Conservation (phyloP, 805 yeast species). For the Sungouiozyma ichnusensis region DNA sequence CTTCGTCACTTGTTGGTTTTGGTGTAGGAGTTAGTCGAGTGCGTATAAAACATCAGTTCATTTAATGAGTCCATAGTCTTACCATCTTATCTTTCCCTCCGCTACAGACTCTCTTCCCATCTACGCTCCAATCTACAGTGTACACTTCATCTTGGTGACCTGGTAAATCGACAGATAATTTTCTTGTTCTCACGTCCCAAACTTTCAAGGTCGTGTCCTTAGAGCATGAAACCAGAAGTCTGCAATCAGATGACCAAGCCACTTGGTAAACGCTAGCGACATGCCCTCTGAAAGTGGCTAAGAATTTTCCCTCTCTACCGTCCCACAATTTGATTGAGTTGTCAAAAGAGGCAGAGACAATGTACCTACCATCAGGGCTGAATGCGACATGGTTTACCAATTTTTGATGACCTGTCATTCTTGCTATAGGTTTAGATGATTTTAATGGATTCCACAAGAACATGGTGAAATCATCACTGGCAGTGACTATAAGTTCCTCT, state of each 20-base stretch:
- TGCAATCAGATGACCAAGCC: slow-evolving; percentile 93
- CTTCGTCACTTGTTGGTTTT: too few species aligned
- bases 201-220: slow-evolving; percentile 94
- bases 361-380: slow-evolving; percentile 86
- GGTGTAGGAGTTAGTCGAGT: too few species aligned
- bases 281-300: slow-evolving; percentile 89
- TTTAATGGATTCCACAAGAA: slow-evolving; percentile 89
- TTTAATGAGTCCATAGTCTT: slow-evolving; percentile 77
- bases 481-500: slow-evolving; percentile 89
- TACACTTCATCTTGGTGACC: slow-evolving; percentile 94
- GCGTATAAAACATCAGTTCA: too few species aligned
- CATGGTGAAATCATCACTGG: slow-evolving; percentile 97
- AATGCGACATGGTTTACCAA: slow-evolving; percentile 91
- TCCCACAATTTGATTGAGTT: slow-evolving; percentile 95
- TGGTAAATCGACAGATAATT: slow-evolving; percentile 80
- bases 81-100: slow-evolving; percentile 96
- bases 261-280: slow-evolving; percentile 97
- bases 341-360: slow-evolving; percentile 91
- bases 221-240: slow-evolving; percentile 84
- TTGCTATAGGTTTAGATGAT: slow-evolving; percentile 69
- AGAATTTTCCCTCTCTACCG: slow-evolving; percentile 80
- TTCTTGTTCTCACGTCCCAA: slow-evolving; percentile 86
- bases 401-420: slow-evolving; percentile 98
- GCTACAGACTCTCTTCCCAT: slow-evolving; percentile 88
- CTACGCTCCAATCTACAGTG: slow-evolving; percentile 97